These are phyloP conservation scores for Yarrowia keelungensis DNA, from an alignment of 805 yeast genomes.

Conservation along the genomic window DNA sequence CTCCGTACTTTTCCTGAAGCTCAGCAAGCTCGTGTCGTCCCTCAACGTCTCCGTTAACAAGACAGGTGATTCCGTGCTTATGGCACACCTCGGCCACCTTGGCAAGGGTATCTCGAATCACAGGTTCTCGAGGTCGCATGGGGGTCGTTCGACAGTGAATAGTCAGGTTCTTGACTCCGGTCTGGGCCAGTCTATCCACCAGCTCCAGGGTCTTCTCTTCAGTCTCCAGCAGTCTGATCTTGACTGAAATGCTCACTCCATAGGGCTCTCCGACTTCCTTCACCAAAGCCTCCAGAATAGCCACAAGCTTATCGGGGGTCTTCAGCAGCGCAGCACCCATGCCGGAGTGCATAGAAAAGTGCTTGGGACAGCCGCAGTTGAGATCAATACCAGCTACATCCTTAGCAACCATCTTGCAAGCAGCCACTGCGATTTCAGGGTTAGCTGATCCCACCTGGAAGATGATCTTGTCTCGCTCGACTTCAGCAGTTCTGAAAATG, in stretches of 20 bases:
- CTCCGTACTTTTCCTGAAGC: slow-evolving; percentile 61
- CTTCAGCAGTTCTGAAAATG: slow-evolving; percentile 75
- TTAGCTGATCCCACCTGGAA: slow-evolving; percentile 91
- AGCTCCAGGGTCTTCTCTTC: slow-evolving; percentile 66
- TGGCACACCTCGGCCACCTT: slow-evolving; percentile 68
- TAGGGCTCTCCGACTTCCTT: slow-evolving; percentile 79
- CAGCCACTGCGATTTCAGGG: slow-evolving; percentile 85
- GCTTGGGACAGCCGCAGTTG: slow-evolving; percentile 98
- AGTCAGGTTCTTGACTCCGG: slow-evolving; percentile 87
- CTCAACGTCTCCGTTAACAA: slow-evolving; percentile 80
- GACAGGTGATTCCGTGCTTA: slow-evolving; percentile 68
- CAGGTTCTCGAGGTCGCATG: slow-evolving; percentile 84
- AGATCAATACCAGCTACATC: slow-evolving; percentile 95
- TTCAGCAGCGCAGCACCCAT: slow-evolving; percentile 94
- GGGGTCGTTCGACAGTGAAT: slow-evolving; percentile 88
- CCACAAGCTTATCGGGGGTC: slow-evolving; percentile 79
- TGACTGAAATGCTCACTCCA: slow-evolving; percentile 84
- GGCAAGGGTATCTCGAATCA: slow-evolving; percentile 72
- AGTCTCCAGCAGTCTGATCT: slow-evolving; percentile 78
- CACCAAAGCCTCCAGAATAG: slow-evolving; percentile 72
- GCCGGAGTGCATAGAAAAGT: slow-evolving; percentile 90
- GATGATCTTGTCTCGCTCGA: slow-evolving; percentile 71
- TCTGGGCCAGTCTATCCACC: slow-evolving; percentile 63
- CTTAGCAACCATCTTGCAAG: slow-evolving; percentile 76
- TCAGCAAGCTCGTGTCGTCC: slow-evolving; percentile 60